Conservation (phyloP, 805 yeast species). For the Monosporozyma solicola region DNA sequence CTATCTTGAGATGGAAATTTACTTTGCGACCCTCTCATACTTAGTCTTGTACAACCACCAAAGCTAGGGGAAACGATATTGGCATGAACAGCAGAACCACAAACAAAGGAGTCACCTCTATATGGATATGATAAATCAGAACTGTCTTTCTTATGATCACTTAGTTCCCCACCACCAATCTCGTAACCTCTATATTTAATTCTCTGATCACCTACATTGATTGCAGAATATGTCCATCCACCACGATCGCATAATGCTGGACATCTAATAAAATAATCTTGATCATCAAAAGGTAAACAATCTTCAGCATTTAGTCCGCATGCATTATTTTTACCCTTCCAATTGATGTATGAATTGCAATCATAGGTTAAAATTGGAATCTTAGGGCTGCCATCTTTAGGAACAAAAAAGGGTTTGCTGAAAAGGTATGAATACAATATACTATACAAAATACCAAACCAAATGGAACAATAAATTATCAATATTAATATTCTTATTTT, state of each 20-base stretch:
- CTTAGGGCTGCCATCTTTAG: conserved; percentile 15
- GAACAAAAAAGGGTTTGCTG: conserved; percentile 31
- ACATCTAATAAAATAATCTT: conserved; percentile 56
- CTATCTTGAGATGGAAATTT: conserved; percentile 44
- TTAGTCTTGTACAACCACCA: conserved; percentile 72
- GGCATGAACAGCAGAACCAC: conserved; percentile 85
- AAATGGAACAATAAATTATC: conserved; percentile 35
- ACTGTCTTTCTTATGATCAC: conserved; percentile 8
- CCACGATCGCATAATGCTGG: conserved; percentile 82
- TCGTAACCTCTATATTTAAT: conserved; percentile 63
- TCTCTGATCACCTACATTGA: conserved; percentile 62
- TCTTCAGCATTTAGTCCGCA: conserved; percentile 67
- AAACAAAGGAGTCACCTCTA: conserved; percentile 81
- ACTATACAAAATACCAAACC: conserved; percentile 36
- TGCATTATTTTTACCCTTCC: conserved; percentile 67
- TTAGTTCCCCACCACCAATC: conserved; percentile 61
- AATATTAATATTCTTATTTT: conserved; percentile 27
- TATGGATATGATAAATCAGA: conserved; percentile 50
- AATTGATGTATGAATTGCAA: conserved; percentile 35
- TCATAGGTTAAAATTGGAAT: conserved; percentile 33
- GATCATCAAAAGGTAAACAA: conserved; percentile 42
- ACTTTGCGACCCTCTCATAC: conserved; percentile 45
- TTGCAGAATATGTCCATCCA: conserved; percentile 64
- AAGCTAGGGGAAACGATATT: conserved; percentile 62
- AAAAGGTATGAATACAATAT: conserved; percentile 41